These are phyloP conservation scores for Lanmaoa rubissima DNA, from an alignment of 768 basidiomycete genomes.

Conservation along the genomic window DNA sequence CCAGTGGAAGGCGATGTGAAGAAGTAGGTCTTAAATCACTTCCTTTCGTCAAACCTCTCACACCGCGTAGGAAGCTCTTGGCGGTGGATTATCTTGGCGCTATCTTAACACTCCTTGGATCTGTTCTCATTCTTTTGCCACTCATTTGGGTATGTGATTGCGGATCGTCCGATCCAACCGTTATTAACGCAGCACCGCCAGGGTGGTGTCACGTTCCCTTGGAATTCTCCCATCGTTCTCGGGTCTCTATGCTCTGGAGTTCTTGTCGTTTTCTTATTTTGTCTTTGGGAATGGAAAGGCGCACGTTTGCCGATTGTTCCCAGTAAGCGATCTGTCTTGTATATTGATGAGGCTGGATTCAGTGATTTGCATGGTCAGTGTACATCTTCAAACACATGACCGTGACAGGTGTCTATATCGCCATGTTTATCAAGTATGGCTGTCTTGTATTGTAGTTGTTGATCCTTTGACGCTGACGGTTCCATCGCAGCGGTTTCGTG, in stretches of 20 bases:
- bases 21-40: constrained; percentile 31
- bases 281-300: constrained; percentile 71
- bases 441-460: background rate
- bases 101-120: constrained; percentile 55
- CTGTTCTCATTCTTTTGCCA: constrained; percentile 62
- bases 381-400: constrained; percentile 68
- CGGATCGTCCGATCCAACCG: background rate
- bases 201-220: constrained; percentile 74
- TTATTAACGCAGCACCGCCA: constrained; percentile 22
- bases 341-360: background rate
- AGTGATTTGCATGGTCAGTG: constrained; percentile 40
- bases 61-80: constrained; percentile 50
- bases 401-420: constrained; percentile 63
- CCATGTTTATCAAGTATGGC: constrained; percentile 65
- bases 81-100: constrained; percentile 66
- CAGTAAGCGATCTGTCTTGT: constrained; percentile 38
- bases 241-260: constrained; percentile 57
- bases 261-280: constrained; percentile 53
- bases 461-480: background rate
- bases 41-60: background rate
- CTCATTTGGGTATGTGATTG: constrained; percentile 60
- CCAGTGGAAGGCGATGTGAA: constrained; percentile 60
- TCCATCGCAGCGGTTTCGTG: constrained; percentile 46
- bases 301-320: constrained; percentile 72
- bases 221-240: constrained; percentile 65